Evolutionary conservation across 2,329 filamentous ascomycete species (phyloP), one percentile per base, ranked within the genome.

Genomic region (Pseudofabraea citricarpa): DNA sequence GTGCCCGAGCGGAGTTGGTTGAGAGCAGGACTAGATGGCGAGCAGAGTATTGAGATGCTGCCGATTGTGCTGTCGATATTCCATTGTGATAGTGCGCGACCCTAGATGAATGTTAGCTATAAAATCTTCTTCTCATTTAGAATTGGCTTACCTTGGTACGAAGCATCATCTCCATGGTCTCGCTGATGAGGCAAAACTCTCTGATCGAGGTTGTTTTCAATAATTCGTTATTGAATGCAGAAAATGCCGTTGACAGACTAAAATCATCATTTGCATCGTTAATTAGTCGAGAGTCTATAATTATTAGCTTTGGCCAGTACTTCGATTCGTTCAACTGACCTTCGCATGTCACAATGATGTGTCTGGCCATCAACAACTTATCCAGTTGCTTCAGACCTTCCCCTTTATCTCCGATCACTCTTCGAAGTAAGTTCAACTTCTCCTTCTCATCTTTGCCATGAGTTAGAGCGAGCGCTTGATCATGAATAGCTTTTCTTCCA

Each of bases 51-150:
- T 12, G 58, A 48, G 22, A 63, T 55, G 39, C 47, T 49, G n/a
- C 55, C 56, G 7, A 63, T 49, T 9, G 57, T 63, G 29, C 48
- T 55, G 33, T 63, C 61, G 42, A 63, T 55, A 19, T 56, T 58
- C 49, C 53, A 62, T 54, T 63, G 61, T 2, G 56, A 54, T 13
- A 63, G 48, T 19, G 52, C 51, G 15, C 50, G 55, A 12, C 49
- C 42, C 58, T 61, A 20, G 6, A 5, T 10, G n/a, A n/a, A n/a
- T n/a, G n/a, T n/a, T n/a, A n/a, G 9, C 8, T 10, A 18, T 6
- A 29, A 10, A 37, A 36, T 23, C n/a, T n/a, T 35, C 13, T 18
- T 13, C 9, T 42, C 2, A 4, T 19, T 4, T 22, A 13, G 23
- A 16, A 21, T 20, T 38, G 13, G 24, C 42, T 39, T 50, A 56